Evolutionary conservation across 176 grass and related monocot species (phyloP).

Genomic region (Aegilops umbellulata): DNA sequence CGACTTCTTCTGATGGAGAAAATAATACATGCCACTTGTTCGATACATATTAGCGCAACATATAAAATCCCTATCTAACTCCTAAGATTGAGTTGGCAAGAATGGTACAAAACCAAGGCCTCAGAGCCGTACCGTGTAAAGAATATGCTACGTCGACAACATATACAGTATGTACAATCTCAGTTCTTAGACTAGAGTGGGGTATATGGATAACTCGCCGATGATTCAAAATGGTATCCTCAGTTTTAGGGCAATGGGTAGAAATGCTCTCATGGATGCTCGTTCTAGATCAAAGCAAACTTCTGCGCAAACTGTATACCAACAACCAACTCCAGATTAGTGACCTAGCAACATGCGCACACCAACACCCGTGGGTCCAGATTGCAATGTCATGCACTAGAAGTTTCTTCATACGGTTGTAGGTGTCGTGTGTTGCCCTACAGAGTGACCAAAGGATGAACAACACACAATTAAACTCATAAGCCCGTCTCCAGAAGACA

Average conservation of each 20-base stretch:
- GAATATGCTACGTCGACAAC: conserved; percentile 36
- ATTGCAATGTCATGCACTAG: too few relatives aligned
- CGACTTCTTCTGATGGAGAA: not conserved
- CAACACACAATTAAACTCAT: too few relatives aligned
- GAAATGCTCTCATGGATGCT: too few relatives aligned
- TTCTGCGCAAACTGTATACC: too few relatives aligned
- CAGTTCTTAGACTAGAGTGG: not conserved
- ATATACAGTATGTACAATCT: conserved; percentile 49
- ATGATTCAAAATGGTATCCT: conserved; percentile 6
- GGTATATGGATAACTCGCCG: not conserved
- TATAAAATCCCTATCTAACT: conserved; percentile 39
- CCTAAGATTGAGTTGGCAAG: conserved; percentile 18
- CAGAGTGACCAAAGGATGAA: too few relatives aligned
- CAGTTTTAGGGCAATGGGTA: not conserved
- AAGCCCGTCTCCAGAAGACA: too few relatives aligned
- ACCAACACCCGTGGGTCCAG: too few relatives aligned
- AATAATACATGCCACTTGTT: not conserved
- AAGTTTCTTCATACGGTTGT: too few relatives aligned
- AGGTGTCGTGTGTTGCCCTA: too few relatives aligned
- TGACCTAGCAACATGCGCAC: too few relatives aligned
- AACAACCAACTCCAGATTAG: too few relatives aligned
- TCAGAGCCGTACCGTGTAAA: conserved; percentile 25
- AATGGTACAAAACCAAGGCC: conserved; percentile 42
- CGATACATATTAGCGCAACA: not conserved
- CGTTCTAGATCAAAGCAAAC: too few relatives aligned